Evolutionary conservation across 2,329 filamentous ascomycete species (phyloP).

Genomic region (Aspergillus pseudoglaucus): DNA sequence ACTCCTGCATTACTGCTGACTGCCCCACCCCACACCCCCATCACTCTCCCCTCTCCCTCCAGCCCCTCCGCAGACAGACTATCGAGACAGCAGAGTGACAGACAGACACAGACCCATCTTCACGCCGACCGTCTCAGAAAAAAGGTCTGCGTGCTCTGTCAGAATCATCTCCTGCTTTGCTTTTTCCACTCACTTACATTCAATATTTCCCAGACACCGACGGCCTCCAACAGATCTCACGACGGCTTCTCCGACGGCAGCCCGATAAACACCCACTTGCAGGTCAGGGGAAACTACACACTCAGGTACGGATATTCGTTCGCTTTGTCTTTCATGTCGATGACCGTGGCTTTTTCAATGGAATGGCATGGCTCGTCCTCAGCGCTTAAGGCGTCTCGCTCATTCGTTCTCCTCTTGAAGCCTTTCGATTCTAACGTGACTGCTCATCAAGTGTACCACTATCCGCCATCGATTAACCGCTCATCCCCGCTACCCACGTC

Average conservation of each 20-base stretch:
- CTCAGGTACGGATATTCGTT: background rate
- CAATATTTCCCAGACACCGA: too few relatives aligned
- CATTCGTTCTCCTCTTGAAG: too few relatives aligned
- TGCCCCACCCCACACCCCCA: background rate
- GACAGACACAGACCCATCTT: too few relatives aligned
- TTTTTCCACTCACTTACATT: too few relatives aligned
- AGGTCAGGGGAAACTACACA: background rate
- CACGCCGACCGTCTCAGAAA: too few relatives aligned
- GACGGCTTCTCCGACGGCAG: background rate
- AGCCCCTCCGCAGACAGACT: slow-evolving; percentile 11
- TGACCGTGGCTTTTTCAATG: background rate
- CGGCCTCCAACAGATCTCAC: background rate
- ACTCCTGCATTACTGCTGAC: background rate
- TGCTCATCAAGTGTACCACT: background rate
- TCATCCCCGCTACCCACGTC: too few relatives aligned
- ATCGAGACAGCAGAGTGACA: background rate
- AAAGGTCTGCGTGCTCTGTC: too few relatives aligned
- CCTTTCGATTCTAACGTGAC: background rate
- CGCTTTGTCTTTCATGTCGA: background rate
- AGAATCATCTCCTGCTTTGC: too few relatives aligned
- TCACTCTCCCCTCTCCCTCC: slow-evolving; percentile 9
- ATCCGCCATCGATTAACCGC: too few relatives aligned
- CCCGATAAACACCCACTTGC: background rate
- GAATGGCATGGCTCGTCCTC: background rate
- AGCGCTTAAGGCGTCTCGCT: too few relatives aligned